A percentile compares a stretch with the other conserved stretches of the same genome.
phyloP scores from a whole-genome alignment of 495 filamentous ascomycete species.

The Penicillium pancosmium region DNA sequence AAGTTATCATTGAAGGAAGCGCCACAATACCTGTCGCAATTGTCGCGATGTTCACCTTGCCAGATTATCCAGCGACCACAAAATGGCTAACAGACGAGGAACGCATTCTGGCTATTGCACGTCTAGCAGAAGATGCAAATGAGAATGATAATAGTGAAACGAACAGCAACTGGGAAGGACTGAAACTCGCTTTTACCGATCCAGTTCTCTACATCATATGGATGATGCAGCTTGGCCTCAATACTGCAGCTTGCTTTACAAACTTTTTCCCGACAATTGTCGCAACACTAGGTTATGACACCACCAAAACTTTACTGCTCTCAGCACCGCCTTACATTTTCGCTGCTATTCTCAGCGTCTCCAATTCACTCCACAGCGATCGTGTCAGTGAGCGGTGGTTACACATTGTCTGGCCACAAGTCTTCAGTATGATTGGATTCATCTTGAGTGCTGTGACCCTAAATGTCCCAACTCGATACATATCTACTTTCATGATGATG shows the following conservation, averaged over 20 bases:
- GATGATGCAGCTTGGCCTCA: conserved; percentile 41
- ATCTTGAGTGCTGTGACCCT: conserved; percentile 42
- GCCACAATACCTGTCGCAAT: conserved; percentile 33
- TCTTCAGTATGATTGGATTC: conserved; percentile 40
- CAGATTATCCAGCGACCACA: conserved; percentile 43
- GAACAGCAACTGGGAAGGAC: conserved; percentile 35
- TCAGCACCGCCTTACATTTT: conserved; percentile 50
- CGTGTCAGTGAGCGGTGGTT: conserved; percentile 40
- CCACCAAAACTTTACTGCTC: conserved; percentile 41
- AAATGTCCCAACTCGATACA: conserved; percentile 41
- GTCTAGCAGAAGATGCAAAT: conserved; percentile 35
- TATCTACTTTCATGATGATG: conserved; percentile 48
- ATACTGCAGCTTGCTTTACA: conserved; percentile 41
- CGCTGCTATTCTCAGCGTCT: conserved; percentile 38
- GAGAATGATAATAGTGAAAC: conserved; percentile 44
- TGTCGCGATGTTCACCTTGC: conserved; percentile 33
- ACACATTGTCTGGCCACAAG: conserved; percentile 43
- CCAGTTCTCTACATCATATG: conserved; percentile 43
- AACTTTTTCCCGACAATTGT: conserved; percentile 51
- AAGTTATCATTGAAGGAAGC: conserved; percentile 35
- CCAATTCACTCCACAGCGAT: conserved; percentile 40
- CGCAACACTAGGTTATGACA: conserved; percentile 38
- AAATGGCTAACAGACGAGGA: conserved; percentile 38
- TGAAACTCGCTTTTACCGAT: conserved; percentile 45
- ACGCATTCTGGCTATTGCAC: conserved; percentile 40